Conservation (phyloP, 495 filamentous ascomycete species). For the Penicillium desertorum region DNA sequence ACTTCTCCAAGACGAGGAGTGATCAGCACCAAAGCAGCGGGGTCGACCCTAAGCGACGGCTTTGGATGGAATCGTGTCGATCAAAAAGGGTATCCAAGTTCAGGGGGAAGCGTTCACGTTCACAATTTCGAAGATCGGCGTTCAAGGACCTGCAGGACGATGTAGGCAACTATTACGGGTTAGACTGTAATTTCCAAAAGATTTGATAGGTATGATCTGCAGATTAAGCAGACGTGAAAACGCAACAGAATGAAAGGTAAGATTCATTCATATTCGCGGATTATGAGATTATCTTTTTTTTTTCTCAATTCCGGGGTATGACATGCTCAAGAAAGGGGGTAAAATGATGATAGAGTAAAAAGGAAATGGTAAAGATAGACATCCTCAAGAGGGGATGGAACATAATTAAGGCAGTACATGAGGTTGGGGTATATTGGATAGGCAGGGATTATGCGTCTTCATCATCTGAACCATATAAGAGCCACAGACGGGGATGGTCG, state of each 20-base stretch:
- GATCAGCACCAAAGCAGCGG: constrained; percentile 2
- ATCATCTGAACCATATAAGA: background rate
- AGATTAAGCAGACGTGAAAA: constrained; percentile 7
- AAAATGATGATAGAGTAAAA: constrained; percentile 13
- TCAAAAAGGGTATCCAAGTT: constrained; percentile 1
- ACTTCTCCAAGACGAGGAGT: background rate
- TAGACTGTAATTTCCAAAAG: constrained; percentile 14
- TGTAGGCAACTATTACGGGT: constrained; percentile 39
- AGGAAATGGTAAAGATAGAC: constrained; percentile 7
- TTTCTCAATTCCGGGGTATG: background rate
- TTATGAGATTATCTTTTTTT: constrained; percentile 5
- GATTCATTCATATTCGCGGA: constrained; percentile 9
- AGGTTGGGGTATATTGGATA: constrained; percentile 5
- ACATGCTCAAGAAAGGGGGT: background rate
- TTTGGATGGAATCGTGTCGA: constrained; percentile 1
- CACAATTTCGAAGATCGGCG: constrained; percentile 38
- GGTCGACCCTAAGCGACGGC: background rate
- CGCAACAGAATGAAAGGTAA: background rate
- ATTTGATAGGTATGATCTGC: background rate
- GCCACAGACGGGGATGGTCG: background rate
- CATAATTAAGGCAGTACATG: background rate
- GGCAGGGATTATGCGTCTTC: background rate
- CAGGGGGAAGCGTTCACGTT: background rate
- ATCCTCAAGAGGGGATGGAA: background rate
- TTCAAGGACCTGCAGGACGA: constrained; percentile 34